Base-by-base conservation (phyloP, 169 alveolate species). In the Cryptosporidium bovis region DNA sequence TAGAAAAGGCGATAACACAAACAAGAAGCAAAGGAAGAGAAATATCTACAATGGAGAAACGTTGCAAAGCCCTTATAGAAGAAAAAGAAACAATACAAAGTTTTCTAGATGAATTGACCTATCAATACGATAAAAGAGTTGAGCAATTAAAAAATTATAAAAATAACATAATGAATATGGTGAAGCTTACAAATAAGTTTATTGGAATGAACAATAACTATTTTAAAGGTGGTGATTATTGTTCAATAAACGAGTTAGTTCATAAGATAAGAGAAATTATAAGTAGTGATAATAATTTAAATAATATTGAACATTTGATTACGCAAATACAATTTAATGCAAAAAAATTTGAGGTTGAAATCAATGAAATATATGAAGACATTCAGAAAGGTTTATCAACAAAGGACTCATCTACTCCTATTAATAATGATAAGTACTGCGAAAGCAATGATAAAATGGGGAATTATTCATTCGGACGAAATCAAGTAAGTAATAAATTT, bases 11-110 rank as follows among this genome's bases (percentile, higher is more conserved):
- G 0, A 77, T 77, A 12, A 20, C 50, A 24, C 87, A 77, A 36
- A 62, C 71, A 18, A 77, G 71, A 77, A 60, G 46, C 51, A 77
- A 77, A 60, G 71, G 87, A 60, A 77, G 71, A 60, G 87, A 77
- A 77, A 44, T 77, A 77, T 12, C 64, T 18, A 60, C 69, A 10
- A 34, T 77, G n/a, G 87, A 77, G 36, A 77, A 60, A 40, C 60
- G 87, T 12, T 77, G 87, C 29, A 77, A 77, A 48, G 34, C 40
- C 46, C 40, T 77, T 16, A 77, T 77, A 24, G 87, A 77, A 7
- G 87, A 77, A 24, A 77, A 77, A 36, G 87, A 77, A 24, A 77
- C 87, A 10, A 60, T 77, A 18, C 69, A 77, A 60, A 56, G 58
- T 46, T 62, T 60, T 44, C 64, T 62, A 20, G 87, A 77, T 56